These are phyloP conservation scores for Candida michaelii DNA, from an alignment of 805 yeast genomes.

Conservation along the genomic window DNA sequence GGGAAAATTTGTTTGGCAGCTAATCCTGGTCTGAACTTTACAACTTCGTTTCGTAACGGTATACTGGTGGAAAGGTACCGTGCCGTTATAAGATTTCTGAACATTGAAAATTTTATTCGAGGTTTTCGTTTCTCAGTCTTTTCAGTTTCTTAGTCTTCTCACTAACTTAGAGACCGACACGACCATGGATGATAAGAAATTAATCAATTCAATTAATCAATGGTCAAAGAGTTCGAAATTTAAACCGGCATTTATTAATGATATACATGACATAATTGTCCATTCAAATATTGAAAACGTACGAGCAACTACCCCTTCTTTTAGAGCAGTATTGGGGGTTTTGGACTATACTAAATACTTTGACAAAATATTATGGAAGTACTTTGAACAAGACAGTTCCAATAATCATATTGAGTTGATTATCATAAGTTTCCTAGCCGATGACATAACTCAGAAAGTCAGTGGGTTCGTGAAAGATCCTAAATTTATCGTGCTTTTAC, in stretches of 20 bases:
- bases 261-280: conserved; percentile 1
- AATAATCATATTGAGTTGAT: conserved; percentile 41
- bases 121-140: background rate
- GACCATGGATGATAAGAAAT: conserved; percentile 1
- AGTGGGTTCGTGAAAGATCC: conserved; percentile 18
- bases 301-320: background rate
- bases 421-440: conserved; percentile 18
- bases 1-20: conserved; percentile 41
- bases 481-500: conserved; percentile 18
- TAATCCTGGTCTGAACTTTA: conserved; percentile 18
- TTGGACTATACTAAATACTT: background rate
- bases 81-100: background rate
- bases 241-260: conserved; percentile 4
- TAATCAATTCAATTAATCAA: background rate
- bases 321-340: background rate
- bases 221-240: conserved; percentile 2
- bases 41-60: background rate
- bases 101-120: no score
- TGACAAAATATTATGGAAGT: conserved; percentile 13
- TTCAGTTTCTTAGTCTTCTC: background rate
- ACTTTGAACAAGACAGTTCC: conserved; percentile 39
- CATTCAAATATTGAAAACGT: background rate
- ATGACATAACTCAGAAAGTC: conserved; percentile 1
- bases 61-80: background rate
- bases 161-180: no score